Conservation (phyloP, 2,329 filamentous ascomycete genomes). For the Colletotrichum echinochloae region DNA sequence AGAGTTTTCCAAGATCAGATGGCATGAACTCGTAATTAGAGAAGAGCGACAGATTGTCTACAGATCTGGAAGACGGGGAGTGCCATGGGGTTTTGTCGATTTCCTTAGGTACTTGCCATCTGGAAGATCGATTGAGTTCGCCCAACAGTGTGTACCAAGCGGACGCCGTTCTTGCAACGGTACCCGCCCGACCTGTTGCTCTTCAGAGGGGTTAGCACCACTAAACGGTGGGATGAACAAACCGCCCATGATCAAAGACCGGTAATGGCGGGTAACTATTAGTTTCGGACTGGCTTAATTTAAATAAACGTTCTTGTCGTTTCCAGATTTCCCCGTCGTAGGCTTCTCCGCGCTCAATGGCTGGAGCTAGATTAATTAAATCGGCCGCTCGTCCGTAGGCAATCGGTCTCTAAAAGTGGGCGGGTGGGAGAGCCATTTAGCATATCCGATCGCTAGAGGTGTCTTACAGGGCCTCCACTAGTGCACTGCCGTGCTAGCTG, state of each 20-base stretch:
- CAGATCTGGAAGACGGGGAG: slow-evolving; percentile 24
- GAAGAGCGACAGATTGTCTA: background rate
- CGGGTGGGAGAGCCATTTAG: slow-evolving; percentile 3
- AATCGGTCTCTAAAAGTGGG: slow-evolving; percentile 31
- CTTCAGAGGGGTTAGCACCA: slow-evolving; percentile 4
- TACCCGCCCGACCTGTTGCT: background rate
- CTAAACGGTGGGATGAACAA: background rate
- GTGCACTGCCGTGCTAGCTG: background rate
- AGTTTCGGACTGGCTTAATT: slow-evolving; percentile 16
- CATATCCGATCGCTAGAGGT: slow-evolving; percentile 5
- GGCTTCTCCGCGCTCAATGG: slow-evolving; percentile 18
- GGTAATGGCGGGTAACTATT: slow-evolving; percentile 26
- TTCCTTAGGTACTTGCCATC: slow-evolving; percentile 31
- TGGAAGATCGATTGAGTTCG: slow-evolving; percentile 37
- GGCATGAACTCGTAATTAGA: slow-evolving; percentile 33
- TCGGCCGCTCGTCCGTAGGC: slow-evolving; percentile 16
- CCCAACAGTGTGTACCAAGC: slow-evolving; percentile 24
- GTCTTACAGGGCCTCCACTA: slow-evolving; percentile 28
- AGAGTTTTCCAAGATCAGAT: slow-evolving; percentile 41
- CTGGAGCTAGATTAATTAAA: slow-evolving; percentile 29
- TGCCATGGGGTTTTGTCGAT: slow-evolving; percentile 24
- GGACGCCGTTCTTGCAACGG: background rate
- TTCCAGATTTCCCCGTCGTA: slow-evolving; percentile 26
- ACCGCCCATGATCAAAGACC: background rate
- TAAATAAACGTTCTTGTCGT: background rate